phyloP scores from a whole-genome alignment of 371 early-diverging fungal genomes.

The Mortierella sp. region DNA sequence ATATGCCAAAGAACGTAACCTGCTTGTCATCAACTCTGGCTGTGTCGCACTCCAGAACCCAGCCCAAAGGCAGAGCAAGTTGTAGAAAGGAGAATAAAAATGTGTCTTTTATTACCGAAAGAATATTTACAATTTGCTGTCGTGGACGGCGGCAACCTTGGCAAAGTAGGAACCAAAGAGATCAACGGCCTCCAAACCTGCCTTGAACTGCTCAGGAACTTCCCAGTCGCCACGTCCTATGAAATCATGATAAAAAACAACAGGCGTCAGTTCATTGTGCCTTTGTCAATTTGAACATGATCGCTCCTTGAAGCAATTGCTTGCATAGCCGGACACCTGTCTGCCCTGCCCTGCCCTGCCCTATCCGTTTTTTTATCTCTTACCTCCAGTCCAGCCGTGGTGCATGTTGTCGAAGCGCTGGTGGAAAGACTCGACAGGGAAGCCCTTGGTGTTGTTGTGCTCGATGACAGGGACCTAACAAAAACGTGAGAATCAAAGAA shows the following conservation, averaged over 20 bases:
- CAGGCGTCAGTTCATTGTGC: background rate
- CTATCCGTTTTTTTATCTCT: background rate
- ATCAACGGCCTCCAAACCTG: conserved; percentile 41
- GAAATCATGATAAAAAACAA: background rate
- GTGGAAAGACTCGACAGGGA: conserved; percentile 41
- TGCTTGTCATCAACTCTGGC: conserved; percentile 61
- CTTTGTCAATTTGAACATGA: background rate
- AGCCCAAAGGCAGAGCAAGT: background rate
- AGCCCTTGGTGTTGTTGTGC: conserved; percentile 29
- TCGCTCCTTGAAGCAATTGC: background rate
- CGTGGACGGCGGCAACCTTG: conserved; percentile 29
- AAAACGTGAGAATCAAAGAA: background rate
- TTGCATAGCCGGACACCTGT: background rate
- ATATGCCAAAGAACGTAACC: conserved; percentile 63
- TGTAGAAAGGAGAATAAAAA: background rate
- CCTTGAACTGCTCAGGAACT: conserved; percentile 36
- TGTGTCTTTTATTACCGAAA: too few species aligned
- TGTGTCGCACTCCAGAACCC: conserved; percentile 57
- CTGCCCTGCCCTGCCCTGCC: background rate
- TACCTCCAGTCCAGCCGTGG: conserved; percentile 59
- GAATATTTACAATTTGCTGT: conserved; percentile 38
- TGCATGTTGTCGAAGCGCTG: conserved; percentile 56
- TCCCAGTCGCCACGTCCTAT: conserved; percentile 56
- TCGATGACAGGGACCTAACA: conserved; percentile 44
- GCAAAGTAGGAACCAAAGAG: conserved; percentile 40